Evolutionary conservation across 257 asterid genomes (phyloP), one percentile per base, ranked within the genome.

Genomic region (Voacanga thouarsii): DNA sequence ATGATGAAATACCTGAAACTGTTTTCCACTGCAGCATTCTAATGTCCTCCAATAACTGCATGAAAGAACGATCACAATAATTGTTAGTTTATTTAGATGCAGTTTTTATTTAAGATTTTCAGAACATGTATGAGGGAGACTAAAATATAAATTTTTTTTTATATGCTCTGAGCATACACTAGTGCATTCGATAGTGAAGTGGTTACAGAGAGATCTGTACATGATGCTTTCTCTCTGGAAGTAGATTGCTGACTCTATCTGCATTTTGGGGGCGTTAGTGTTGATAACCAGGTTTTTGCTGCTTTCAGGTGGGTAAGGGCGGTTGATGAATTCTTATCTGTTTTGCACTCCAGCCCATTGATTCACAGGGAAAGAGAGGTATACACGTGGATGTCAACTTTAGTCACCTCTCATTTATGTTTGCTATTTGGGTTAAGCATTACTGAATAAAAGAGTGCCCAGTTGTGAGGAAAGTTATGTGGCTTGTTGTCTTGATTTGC

Each of bases 261-360:
- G 45, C 26, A 73, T 55, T 55, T 53, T 21, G 6, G 37, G 44
- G 5, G 19, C 23, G 5, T 53, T 55, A 55, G 18, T 0, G 16
- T 69, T 69, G 55, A 71, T 64, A 33, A 12, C 59, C 21, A 21
- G 28, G 44, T 56, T 67, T 59, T 12, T 73, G 16, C 81, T 53
- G n/a, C 65, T 76, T 83, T 82, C 78, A 91, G 98, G 97, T 93
- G 97, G 97, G 98, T 91, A 71, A 93, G 93, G 80, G 97, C 98
- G 24, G 92, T 93, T 59, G 93, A 90, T 53, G 98, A 93, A 78
- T 93, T 88, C 84, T 81, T 88, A 65, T 79, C 81, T 70, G 90
- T 84, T 79, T 82, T 93, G 88, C 88, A 78, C 70, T 87, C 89
- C 80, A 91, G 89, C 82, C 86, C 92, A 77, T 75, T 82, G 80